Base-by-base conservation (phyloP, 768 basidiomycete genomes). In the Termitomyces sp. region DNA sequence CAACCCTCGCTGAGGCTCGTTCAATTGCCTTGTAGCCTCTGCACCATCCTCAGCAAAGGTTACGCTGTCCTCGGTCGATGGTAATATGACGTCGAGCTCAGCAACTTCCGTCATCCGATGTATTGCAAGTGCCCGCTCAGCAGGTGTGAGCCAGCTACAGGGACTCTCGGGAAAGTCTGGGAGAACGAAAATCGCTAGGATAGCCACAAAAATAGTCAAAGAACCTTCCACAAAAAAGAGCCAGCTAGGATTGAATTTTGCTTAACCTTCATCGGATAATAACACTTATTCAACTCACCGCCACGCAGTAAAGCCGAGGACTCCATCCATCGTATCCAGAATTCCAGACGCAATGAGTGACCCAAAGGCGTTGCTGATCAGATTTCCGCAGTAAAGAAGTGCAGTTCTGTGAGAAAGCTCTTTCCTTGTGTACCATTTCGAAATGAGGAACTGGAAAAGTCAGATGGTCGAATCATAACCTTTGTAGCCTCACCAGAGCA, bases 331-430 rank as follows among this genome's bases (percentile, higher is more conserved):
- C 11, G 77, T 76, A 60, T 81, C 78, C 46, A 95, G 78, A 54
- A 95, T 89, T 0, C 82, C 90, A 31, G 89, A 89, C 7, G 92
- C 91, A 56, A 95, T 82, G 16, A 95, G 76, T 1, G 89, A 79
- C 1, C 93, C 92, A 66, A 95, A 93, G 0, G 91, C 93, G 71
- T 94, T 95, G 58, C 86, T 88, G 60, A 93, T 85, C 24, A 95
- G 78, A 66, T 81, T 87, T 7, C 93, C 93, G 63, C 87, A 89
- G 41, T 80, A 83, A 20, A 93, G 76, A 44, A 89, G 70, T 4
- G 89, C 89, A 11, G 84, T 89, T 54, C 91, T 80, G 50, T 86
- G 74, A 16, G 89, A 91, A 34, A 94, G 75, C 70, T 95, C 92
- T 44, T 79, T 77, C 24, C 80, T 81, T 56, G 78, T 91, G 74